Conservation (phyloP, 148 eudicot species). For the Cornus florida region DNA sequence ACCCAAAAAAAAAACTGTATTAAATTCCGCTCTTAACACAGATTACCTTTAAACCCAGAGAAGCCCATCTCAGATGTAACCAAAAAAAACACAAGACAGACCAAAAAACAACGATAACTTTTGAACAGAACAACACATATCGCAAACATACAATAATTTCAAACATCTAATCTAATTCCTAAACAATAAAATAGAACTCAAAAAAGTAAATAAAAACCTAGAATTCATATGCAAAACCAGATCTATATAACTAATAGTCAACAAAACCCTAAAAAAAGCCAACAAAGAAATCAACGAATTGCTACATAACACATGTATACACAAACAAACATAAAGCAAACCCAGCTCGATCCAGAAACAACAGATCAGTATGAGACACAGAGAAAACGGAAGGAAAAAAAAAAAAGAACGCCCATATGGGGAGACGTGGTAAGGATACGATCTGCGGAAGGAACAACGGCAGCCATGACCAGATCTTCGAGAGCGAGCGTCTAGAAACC, state of each 20-base stretch:
- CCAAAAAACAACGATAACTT: too few species aligned
- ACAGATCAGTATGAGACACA: conserved; percentile 11
- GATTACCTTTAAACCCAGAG: background rate
- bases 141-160: background rate
- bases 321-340: background rate
- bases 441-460: conserved; percentile 59
- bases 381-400: background rate
- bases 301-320: background rate
- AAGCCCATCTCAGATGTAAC: background rate
- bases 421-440: conserved; percentile 42
- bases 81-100: background rate
- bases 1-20: too few species aligned
- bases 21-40: background rate
- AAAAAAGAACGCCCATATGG: background rate
- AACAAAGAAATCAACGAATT: background rate
- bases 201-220: background rate
- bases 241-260: background rate
- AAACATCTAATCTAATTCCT: background rate
- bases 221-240: background rate
- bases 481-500: conserved; percentile 9
- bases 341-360: background rate
- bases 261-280: background rate
- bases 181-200: background rate
- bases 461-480: conserved; percentile 50
- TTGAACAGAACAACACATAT: background rate